Evolutionary conservation across 2,329 filamentous ascomycete genomes (phyloP), one percentile per base, ranked within the genome.

Genomic region (Microthyrium microscopicum): DNA sequence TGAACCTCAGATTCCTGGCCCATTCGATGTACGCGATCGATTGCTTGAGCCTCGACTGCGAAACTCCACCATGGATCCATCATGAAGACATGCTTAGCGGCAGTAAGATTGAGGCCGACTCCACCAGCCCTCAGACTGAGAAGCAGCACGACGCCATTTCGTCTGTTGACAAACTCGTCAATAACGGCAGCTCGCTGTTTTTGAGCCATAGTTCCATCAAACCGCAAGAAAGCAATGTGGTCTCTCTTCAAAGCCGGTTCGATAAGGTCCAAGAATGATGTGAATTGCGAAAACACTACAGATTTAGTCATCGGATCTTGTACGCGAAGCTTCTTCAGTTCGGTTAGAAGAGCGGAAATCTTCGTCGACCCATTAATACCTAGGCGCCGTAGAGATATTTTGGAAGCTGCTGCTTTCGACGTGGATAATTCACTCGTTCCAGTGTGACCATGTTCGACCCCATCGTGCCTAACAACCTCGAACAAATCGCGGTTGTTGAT

Each of bases 41-140:
- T 95, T 6, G 89, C 89, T 56, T 98, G 89, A 4, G 85, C 83
- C 56, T 98, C 89, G 9, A 95, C 77, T 0, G 89, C 85, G 55
- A 87, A 98, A 50, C 81, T 91, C 89, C 89, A 98, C 89, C 89
- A 98, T 0, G 89, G 89, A 54, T 98, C 89, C 89, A 98, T 95
- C 80, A 98, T 91, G 59, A 78, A 98, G 4, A 98, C 91, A 34
- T 81, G 66, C 41, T 77, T 82, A 5, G 89, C 89, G 43, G 75
- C 76, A 1, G 87, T 95, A 40, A 98, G 57, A 49, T 98, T 98
- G 27, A 98, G 63, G 0, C 89, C 89, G 0, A 98, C 89, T 17
- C 89, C 91, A 4, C 91, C 89, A 0, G 91, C 89, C 15, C 83
- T 70, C 36, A 98, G 61, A 45, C 77, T 87, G 33, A 98, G 69